Conservation (phyloP, 331 rosid species). For the Pyracantha coccinea region DNA sequence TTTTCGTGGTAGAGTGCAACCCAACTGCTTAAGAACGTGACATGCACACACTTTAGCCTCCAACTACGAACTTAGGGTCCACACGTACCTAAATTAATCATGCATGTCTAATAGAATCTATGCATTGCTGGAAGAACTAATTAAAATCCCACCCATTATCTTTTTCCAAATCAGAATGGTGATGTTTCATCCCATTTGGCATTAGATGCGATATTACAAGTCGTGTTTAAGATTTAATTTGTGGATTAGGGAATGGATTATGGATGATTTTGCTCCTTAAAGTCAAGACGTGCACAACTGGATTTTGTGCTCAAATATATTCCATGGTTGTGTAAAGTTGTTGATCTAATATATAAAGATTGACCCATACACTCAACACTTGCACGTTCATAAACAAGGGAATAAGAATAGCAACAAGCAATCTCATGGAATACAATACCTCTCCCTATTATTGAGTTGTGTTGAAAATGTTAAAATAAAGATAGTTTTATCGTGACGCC, state of each 20-base stretch:
- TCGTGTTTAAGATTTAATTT: too few species aligned
- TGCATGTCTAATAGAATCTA: neutral
- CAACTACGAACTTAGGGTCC: too few species aligned
- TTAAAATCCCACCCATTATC: neutral
- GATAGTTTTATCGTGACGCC: neutral
- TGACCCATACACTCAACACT: neutral
- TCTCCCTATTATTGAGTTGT: neutral
- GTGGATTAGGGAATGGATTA: neutral
- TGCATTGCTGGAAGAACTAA: neutral
- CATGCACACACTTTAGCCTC: neutral
- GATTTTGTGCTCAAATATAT: neutral
- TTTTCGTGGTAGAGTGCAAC: neutral
- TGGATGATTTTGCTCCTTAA: neutral
- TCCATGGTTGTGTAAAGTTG: neutral
- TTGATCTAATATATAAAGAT: neutral
- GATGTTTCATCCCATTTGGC: neutral
- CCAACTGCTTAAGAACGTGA: constrained; percentile 8
- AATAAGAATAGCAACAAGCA: neutral
- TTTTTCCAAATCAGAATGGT: neutral
- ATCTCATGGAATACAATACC: neutral
- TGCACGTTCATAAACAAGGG: neutral
- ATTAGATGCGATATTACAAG: too few species aligned
- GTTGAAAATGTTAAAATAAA: neutral
- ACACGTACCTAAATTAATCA: neutral
- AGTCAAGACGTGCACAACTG: neutral